phyloP scores from a whole-genome alignment of 2,329 filamentous ascomycete genomes.

The Trichoderma brevicompactum region DNA sequence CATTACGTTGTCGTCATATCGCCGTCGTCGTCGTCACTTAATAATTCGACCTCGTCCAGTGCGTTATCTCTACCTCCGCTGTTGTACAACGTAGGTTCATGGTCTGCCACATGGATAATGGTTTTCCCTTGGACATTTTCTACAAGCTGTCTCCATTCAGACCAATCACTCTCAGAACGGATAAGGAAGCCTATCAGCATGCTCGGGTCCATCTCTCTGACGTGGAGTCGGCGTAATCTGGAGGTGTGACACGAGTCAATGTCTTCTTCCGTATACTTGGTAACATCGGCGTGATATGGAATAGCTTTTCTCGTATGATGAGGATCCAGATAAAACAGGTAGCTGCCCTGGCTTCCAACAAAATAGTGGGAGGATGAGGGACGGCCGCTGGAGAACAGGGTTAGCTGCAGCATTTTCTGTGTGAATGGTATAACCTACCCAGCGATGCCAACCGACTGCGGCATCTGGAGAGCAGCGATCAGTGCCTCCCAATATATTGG shows the following conservation, averaged over 20 bases:
- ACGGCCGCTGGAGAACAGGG: constrained; percentile 66
- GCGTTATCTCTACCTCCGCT: constrained; percentile 68
- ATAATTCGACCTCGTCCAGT: constrained; percentile 85
- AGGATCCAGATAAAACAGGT: constrained; percentile 94
- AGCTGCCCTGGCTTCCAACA: constrained; percentile 65
- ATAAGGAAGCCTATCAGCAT: constrained; percentile 97
- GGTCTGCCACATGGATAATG: constrained; percentile 82
- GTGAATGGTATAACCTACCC: constrained; percentile 61
- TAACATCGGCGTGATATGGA: constrained; percentile 60
- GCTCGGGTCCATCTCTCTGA: constrained; percentile 95
- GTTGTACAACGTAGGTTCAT: constrained; percentile 62
- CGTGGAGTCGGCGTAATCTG: constrained; percentile 77
- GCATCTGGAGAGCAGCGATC: constrained; percentile 79
- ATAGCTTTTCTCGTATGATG: constrained; percentile 81
- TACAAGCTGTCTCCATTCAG: constrained; percentile 77
- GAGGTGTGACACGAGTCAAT: constrained; percentile 85
- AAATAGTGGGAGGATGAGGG: constrained; percentile 82
- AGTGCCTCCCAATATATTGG: constrained; percentile 95
- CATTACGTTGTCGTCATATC: constrained; percentile 44
- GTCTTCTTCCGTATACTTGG: constrained; percentile 71
- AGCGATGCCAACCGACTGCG: constrained; percentile 93
- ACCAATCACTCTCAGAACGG: constrained; percentile 79
- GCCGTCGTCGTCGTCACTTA: constrained; percentile 67
- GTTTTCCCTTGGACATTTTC: constrained; percentile 77
- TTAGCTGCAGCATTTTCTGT: constrained; percentile 10